Base-by-base conservation (phyloP, 148 eudicot genomes). In the Mesembryanthemum crystallinum region DNA sequence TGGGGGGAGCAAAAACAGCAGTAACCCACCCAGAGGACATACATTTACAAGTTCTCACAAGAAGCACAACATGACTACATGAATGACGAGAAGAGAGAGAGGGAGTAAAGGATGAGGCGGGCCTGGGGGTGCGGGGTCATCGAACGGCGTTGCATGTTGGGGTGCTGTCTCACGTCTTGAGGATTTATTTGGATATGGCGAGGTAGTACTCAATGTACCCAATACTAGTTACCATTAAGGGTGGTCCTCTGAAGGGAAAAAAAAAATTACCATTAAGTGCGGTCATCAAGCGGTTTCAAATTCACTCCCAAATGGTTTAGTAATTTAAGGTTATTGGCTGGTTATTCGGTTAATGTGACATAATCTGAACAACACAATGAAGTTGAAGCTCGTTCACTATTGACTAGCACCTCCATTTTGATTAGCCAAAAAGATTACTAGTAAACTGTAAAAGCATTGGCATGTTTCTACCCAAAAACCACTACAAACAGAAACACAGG, bases 91-190 rank as follows among this genome's bases (percentile, higher is more conserved):
- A 45, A 24, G 71, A 76, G 42, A 61, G 42, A 74, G 45, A 74
- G 78, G 24, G 72, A 54, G 47, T 29, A 47, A 51, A 51, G 15
- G 7, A 37, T 37, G 10, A 29, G 71, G 5, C 2, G 18, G 61
- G 42, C 74, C 32, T 77, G 67, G 80, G 71, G 69, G 47, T 77
- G 80, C 70, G 80, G 76, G 71, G 70, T 24, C 80, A 62, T 77
- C 4, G 52, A 77, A 77, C 51, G 33, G 74, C 74, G 55, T 66
- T 78, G 68, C 81, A 78, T 73, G 81, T 67, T 79, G 77, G 67
- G n/a, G 23, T 73, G 74, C 73, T 79, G 82, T 74, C 82, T 58
- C 77, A 67, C 28, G 32, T 47, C 64, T 55, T 63, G 55, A 37
- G 61, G 39, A 30, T 64, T 58, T 33, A 42, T 79, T 45, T 33